A percentile compares a stretch with the other conserved stretches of the same genome.
Conservation (phyloP, 495 filamentous ascomycete species). For the Rostrohypoxylon terebratum region DNA sequence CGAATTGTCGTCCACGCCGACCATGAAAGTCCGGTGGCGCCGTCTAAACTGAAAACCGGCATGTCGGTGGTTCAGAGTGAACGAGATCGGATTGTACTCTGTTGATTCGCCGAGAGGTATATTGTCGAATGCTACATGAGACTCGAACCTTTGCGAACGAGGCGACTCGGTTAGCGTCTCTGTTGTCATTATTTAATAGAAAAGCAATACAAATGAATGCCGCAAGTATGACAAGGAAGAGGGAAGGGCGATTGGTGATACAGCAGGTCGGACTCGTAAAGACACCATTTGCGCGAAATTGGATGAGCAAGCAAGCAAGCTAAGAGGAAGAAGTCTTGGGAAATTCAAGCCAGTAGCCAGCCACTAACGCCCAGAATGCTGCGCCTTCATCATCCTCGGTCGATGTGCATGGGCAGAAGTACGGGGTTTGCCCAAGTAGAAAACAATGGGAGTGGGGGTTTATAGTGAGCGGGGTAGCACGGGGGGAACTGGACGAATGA, state of each 20-base stretch:
- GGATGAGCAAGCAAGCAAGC: neutral
- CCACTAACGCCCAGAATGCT: slow-evolving; percentile 41
- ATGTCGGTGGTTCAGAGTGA: slow-evolving; percentile 89
- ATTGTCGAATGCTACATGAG: slow-evolving; percentile 91
- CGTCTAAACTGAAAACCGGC: slow-evolving; percentile 87
- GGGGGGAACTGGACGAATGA: slow-evolving; percentile 39
- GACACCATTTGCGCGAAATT: slow-evolving; percentile 40
- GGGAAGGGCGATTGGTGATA: slow-evolving; percentile 16
- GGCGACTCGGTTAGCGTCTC: slow-evolving; percentile 56
- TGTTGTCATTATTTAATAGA: slow-evolving; percentile 51
- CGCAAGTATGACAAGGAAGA: slow-evolving; percentile 3
- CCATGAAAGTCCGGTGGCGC: slow-evolving; percentile 90
- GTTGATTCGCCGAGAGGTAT: slow-evolving; percentile 74
- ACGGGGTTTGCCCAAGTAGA: slow-evolving; percentile 23
- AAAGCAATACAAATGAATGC: slow-evolving; percentile 7
- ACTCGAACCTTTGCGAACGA: slow-evolving; percentile 64
- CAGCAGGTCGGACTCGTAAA: slow-evolving; percentile 20
- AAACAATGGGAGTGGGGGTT: slow-evolving; percentile 33
- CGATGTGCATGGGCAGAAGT: slow-evolving; percentile 30
- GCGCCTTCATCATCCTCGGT: slow-evolving; percentile 29
- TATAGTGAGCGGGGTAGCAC: slow-evolving; percentile 43
- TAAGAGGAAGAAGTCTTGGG: slow-evolving; percentile 1
- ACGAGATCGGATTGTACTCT: slow-evolving; percentile 83
- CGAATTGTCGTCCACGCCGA: slow-evolving; percentile 92
- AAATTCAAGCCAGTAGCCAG: slow-evolving; percentile 28